Base-by-base conservation (phyloP, 345 rosid species). In the Eutrema yunnanense region DNA sequence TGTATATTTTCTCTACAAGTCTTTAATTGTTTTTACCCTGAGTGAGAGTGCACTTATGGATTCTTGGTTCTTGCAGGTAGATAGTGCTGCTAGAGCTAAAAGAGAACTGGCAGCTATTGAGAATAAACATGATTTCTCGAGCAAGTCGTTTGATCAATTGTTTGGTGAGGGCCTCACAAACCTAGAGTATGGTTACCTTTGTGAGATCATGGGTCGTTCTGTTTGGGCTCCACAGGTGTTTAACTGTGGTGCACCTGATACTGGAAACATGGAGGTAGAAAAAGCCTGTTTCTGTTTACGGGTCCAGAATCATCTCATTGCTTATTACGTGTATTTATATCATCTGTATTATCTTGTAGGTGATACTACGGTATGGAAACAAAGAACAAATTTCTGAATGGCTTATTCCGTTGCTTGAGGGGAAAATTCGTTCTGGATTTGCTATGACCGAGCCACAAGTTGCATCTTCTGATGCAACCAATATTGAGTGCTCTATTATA, bases 371-470 rank as follows among this genome's bases (percentile, higher is more conserved):
- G 14, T 92, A 95, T 78, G 99, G 99, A 58, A 90, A 81, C 82
- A 87, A 80, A 80, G 97, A 92, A 73, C 99, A 95, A 74, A 82
- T 75, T 14, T 82, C 80, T 30, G 81, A 95, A 75, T 92, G 97
- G 97, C 99, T 92, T 65, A 73, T 92, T 72, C 99, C 99, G 14
- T 73, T 95, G 82, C 97, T 95, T 51, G 86, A 90, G 67, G 99
- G 99, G 62, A 86, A 83, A 80, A 87, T 92, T 64, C 93, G 99
- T 53, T 95, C 99, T 65, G 99, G 92, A 79, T 95, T 95, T 75
- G 99, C 99, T 56, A 95, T 95, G 97, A 95, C 99, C 51, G 99
- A 95, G 76, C 99, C 99, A 16, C 90, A 84, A 77, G 99, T 95
- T 80, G 99, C 99, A 40, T 95, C 99, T 30, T 95, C 99, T 67